A percentile compares a stretch with the other conserved stretches of the same genome.
phyloP scores from a whole-genome alignment of 768 basidiomycete genomes.

The Multifurca ochricompacta region DNA sequence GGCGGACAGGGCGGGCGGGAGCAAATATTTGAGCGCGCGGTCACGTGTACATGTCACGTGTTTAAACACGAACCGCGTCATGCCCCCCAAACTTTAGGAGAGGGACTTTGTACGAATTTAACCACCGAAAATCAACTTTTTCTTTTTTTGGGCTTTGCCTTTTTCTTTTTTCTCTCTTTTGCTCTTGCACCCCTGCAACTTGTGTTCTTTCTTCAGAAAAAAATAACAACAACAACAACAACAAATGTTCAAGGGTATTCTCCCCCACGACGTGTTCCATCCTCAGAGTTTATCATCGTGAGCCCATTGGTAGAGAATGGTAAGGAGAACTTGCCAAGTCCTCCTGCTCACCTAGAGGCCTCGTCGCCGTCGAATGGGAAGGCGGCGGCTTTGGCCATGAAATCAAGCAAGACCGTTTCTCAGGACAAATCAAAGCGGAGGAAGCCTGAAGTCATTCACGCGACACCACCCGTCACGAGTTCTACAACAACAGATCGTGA shows the following conservation, averaged over 20 bases:
- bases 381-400: constrained; percentile 23
- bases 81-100: too few species aligned
- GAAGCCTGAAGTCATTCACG: constrained; percentile 24
- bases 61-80: constrained; percentile 21
- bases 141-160: too few species aligned
- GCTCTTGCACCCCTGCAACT: background rate
- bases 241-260: constrained; percentile 82
- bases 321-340: constrained; percentile 53
- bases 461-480: constrained; percentile 28
- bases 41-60: constrained; percentile 17
- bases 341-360: constrained; percentile 24
- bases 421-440: constrained; percentile 37
- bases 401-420: constrained; percentile 32
- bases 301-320: constrained; percentile 44
- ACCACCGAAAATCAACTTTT: too few species aligned
- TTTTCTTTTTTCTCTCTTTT: too few species aligned
- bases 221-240: too few species aligned
- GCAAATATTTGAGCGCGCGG: background rate
- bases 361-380: constrained; percentile 23
- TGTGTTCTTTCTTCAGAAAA: background rate
- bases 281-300: constrained; percentile 67
- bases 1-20: too few species aligned
- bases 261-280: constrained; percentile 62
- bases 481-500: constrained; percentile 59
- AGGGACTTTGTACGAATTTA: too few species aligned